A percentile compares a stretch with the other conserved stretches of the same genome.
phyloP scores from a whole-genome alignment of 1,139 yeast genomes.

The Suhomyces taliae region DNA sequence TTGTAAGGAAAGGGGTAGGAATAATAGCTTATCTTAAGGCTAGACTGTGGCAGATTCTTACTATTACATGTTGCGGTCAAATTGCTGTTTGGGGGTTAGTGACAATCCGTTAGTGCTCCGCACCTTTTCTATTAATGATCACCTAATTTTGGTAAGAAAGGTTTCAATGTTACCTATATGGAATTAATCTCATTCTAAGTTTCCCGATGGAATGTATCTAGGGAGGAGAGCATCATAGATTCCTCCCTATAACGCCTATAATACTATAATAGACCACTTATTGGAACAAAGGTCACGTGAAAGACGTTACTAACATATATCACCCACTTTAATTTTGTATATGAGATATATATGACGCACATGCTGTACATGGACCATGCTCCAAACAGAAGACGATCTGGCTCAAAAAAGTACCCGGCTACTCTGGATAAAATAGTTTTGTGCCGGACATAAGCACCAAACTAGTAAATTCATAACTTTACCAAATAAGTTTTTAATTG shows the following conservation, averaged over 20 bases:
- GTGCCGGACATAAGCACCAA: too few species aligned
- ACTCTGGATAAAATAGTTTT: too few species aligned
- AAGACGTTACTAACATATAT: too few species aligned
- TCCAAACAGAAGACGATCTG: too few species aligned
- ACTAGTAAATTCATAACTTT: too few species aligned
- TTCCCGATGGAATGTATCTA: background rate
- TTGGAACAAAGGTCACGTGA: too few species aligned
- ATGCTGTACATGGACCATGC: too few species aligned
- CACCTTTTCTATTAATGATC: background rate
- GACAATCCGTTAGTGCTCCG: conserved; percentile 1
- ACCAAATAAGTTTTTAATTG: too few species aligned
- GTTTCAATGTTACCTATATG: background rate
- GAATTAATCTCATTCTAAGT: background rate
- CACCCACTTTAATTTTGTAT: too few species aligned
- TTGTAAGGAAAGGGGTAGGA: background rate
- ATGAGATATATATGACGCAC: too few species aligned
- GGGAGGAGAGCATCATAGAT: background rate
- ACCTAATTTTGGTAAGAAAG: background rate
- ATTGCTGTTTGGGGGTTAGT: conserved; percentile 3
- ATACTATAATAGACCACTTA: too few species aligned
- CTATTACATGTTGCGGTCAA: background rate
- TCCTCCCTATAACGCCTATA: background rate
- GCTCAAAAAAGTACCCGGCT: too few species aligned
- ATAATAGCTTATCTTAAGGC: background rate
- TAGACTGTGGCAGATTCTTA: background rate